Conservation (phyloP, 257 asterid species). For the Salvia miltiorrhiza region DNA sequence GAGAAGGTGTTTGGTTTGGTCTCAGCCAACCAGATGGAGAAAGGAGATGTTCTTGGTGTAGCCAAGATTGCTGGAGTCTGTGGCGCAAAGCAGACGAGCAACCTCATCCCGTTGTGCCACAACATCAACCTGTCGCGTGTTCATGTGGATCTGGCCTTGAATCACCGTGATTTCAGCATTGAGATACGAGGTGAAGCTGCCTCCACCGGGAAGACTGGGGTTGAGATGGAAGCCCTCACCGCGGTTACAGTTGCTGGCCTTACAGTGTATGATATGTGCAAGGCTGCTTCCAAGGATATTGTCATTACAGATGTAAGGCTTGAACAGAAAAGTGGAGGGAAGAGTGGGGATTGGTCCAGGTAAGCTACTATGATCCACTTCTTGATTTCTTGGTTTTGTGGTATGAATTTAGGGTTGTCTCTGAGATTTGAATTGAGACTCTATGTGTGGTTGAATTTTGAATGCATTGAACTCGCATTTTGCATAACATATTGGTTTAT, state of each 20-base stretch:
- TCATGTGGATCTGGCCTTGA: slow-evolving; percentile 48
- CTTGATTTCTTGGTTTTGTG: slow-evolving; percentile 10
- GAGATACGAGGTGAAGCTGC: slow-evolving; percentile 62
- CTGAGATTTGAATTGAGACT: not conserved
- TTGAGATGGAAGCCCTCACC: slow-evolving; percentile 91
- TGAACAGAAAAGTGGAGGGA: slow-evolving; percentile 74
- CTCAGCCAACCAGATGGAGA: slow-evolving; percentile 65
- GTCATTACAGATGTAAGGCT: slow-evolving; percentile 57
- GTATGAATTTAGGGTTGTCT: not conserved
- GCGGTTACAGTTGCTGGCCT: slow-evolving; percentile 77
- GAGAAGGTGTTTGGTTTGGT: slow-evolving; percentile 66
- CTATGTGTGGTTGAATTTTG: not conserved
- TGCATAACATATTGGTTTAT: not conserved
- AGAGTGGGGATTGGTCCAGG: slow-evolving; percentile 82
- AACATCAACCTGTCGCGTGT: slow-evolving; percentile 59
- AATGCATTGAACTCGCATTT: not conserved
- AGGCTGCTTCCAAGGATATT: slow-evolving; percentile 79
- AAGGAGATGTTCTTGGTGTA: slow-evolving; percentile 81
- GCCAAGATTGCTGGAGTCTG: slow-evolving; percentile 77
- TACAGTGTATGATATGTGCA: slow-evolving; percentile 87
- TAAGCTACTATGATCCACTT: slow-evolving; percentile 28
- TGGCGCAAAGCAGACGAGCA: slow-evolving; percentile 80
- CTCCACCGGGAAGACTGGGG: slow-evolving; percentile 68
- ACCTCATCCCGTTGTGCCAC: slow-evolving; percentile 81
- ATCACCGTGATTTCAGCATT: slow-evolving; percentile 49